These are phyloP conservation scores for Diphasiastrum complanatum DNA, from an alignment of 83 land plant species.

Conservation along the genomic window DNA sequence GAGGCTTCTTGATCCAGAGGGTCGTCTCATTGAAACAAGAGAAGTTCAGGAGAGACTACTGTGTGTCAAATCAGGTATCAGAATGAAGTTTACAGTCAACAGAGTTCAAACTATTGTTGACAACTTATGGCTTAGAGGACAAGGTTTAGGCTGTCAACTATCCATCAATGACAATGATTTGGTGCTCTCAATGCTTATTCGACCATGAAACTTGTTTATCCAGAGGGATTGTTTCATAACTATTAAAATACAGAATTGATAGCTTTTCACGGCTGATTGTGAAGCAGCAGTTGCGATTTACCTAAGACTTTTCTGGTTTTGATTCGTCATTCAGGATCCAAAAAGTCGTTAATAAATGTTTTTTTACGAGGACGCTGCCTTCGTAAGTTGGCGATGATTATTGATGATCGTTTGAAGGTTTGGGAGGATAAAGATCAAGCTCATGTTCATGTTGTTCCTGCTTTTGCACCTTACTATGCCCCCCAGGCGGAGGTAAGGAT, in stretches of 20 bases:
- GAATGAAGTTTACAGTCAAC: too few relatives aligned
- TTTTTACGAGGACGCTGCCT: constrained; percentile 69
- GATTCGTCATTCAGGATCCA: constrained; percentile 40
- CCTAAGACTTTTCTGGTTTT: neutral
- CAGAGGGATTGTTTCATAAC: too few relatives aligned
- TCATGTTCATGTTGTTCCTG: constrained; percentile 92
- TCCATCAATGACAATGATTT: too few relatives aligned
- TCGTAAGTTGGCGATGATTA: constrained; percentile 97
- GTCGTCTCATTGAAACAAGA: constrained; percentile 53
- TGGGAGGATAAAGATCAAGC: constrained; percentile 97
- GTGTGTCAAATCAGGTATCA: constrained; percentile 96
- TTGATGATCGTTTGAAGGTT: constrained; percentile 83
- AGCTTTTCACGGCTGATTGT: too few relatives aligned
- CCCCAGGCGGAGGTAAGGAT: constrained; percentile 97
- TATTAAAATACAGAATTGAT: too few relatives aligned
- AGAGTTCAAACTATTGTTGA: too few relatives aligned
- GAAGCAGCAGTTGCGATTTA: neutral
- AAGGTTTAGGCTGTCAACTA: too few relatives aligned
- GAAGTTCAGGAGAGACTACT: constrained; percentile 65
- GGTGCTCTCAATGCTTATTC: too few relatives aligned
- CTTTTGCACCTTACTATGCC: constrained; percentile 82
- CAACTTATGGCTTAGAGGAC: too few relatives aligned
- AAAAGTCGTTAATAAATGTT: constrained; percentile 71
- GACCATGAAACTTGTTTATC: too few relatives aligned
- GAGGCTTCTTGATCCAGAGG: constrained; percentile 95